phyloP scores from a whole-genome alignment of 139 green algal species.

The Zygnema circumcarinatum region DNA sequence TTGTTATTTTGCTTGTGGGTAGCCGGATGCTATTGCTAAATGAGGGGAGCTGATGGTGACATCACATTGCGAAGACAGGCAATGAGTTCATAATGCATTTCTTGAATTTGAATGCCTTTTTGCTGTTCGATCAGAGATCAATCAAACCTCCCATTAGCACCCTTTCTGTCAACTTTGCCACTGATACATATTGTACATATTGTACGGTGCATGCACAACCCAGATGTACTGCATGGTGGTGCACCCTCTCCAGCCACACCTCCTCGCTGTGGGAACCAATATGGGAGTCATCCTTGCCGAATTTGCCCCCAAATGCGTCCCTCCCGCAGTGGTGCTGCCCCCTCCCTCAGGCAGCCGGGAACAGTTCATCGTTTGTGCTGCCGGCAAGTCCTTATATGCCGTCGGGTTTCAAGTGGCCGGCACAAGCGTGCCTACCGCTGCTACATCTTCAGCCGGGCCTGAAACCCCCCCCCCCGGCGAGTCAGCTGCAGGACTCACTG shows the following conservation, averaged over 20 bases:
- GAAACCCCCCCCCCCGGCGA: not conserved
- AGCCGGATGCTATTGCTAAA: too few relatives aligned
- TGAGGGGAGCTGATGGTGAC: too few relatives aligned
- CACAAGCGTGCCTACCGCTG: not conserved
- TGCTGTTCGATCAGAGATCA: too few relatives aligned
- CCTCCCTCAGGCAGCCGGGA: conserved; percentile 31
- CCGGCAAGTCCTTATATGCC: not conserved
- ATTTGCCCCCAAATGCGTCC: conserved; percentile 42
- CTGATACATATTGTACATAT: too few relatives aligned
- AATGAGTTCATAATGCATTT: too few relatives aligned
- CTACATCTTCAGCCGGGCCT: not conserved
- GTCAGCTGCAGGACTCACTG: not conserved
- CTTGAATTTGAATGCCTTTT: too few relatives aligned
- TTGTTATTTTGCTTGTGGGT: too few relatives aligned
- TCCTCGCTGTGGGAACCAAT: conserved; percentile 48
- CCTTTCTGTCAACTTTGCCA: too few relatives aligned
- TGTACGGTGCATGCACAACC: too few relatives aligned
- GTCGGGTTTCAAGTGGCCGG: conserved; percentile 19
- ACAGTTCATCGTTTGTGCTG: conserved; percentile 33
- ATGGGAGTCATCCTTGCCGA: conserved; percentile 39
- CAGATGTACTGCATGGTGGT: conserved; percentile 57
- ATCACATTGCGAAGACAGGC: too few relatives aligned
- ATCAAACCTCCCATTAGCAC: too few relatives aligned
- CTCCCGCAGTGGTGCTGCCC: conserved; percentile 34
- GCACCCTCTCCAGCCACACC: conserved; percentile 52